Base-by-base conservation (phyloP, 2,329 filamentous ascomycete genomes). In the Aspergillus sojae region DNA sequence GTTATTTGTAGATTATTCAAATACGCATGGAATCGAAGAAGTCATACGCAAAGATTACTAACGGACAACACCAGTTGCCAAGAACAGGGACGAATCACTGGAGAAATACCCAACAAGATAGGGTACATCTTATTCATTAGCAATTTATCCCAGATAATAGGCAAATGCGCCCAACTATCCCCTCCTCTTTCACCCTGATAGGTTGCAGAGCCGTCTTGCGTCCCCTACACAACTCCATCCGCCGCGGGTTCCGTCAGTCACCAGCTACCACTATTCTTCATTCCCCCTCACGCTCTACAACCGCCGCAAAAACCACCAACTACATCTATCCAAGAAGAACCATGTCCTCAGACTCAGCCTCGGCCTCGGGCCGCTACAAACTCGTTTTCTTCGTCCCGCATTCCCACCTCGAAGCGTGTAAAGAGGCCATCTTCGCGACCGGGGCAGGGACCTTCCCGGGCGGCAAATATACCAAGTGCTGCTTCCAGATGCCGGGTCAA, bases 361-460 rank as follows among this genome's bases (percentile, higher is more conserved):
- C 52, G 14, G 32, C 61, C 23, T 63, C 68, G 48, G 72, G 73
- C 62, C 74, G 75, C 61, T 77, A 80, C 71, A 80, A 81, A 61
- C 77, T 82, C n/a, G 65, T 80, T 62, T 82, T 81, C 73, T 80
- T 77, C 64, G 77, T 79, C 11, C 80, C 80, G 1, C 70, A 74
- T 32, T 64, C 74, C n/a, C 71, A 79, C 63, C 68, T 77, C 36
- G 75, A 80, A 52, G 46, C 67, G 11, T 80, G 78, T 68, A 81
- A 81, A 65, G 73, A 78, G 45, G 80, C 80, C 26, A 68, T 82
- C 59, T 81, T 80, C 63, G 71, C 74, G 12, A 74, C 74, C 19
- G 79, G 80, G 4, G 80, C 79, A 7, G 80, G 80, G 19, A 73
- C 72, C 21, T 81, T 78, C 65, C 79, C 79, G 0, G 74, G 74